These are phyloP conservation scores for Pseudocercospora cruenta DNA, from an alignment of 2,329 filamentous ascomycete species.

Conservation along the genomic window DNA sequence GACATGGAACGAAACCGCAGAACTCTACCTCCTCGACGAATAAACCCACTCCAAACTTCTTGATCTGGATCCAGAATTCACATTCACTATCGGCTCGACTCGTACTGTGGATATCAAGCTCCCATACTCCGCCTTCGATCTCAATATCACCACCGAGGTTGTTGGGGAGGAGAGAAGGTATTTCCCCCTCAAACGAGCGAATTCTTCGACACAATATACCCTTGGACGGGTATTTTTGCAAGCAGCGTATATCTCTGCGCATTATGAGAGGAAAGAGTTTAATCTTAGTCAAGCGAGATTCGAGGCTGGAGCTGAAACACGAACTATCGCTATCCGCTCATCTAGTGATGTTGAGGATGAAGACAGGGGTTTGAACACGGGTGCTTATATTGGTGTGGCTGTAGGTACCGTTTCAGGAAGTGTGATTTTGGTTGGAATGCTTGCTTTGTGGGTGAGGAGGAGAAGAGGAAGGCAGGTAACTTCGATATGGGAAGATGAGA, in stretches of 20 bases:
- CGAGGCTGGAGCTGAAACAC: background rate
- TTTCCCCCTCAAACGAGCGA: constrained; percentile 31
- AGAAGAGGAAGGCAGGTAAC: background rate
- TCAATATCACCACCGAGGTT: constrained; percentile 20
- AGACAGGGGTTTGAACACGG: background rate
- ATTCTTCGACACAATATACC: constrained; percentile 31
- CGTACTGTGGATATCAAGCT: constrained; percentile 37
- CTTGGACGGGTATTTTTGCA: constrained; percentile 35
- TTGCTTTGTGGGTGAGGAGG: background rate
- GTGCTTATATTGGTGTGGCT: background rate
- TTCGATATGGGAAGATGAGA: background rate
- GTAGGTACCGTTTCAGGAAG: background rate
- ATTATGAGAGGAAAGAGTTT: constrained; percentile 33
- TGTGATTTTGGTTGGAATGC: background rate
- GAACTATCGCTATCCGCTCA: background rate
- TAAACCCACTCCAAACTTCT: constrained; percentile 37
- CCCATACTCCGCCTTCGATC: constrained; percentile 46
- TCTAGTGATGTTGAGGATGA: background rate
- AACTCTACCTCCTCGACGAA: constrained; percentile 45
- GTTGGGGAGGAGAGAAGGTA: constrained; percentile 25
- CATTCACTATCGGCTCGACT: constrained; percentile 38
- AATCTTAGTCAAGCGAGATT: constrained; percentile 30
- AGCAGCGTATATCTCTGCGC: constrained; percentile 35
- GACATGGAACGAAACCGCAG: constrained; percentile 39
- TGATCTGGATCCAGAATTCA: constrained; percentile 38